Conservation (phyloP, 2,329 filamentous ascomycete species). For the Cercospora zeae-maydis region DNA sequence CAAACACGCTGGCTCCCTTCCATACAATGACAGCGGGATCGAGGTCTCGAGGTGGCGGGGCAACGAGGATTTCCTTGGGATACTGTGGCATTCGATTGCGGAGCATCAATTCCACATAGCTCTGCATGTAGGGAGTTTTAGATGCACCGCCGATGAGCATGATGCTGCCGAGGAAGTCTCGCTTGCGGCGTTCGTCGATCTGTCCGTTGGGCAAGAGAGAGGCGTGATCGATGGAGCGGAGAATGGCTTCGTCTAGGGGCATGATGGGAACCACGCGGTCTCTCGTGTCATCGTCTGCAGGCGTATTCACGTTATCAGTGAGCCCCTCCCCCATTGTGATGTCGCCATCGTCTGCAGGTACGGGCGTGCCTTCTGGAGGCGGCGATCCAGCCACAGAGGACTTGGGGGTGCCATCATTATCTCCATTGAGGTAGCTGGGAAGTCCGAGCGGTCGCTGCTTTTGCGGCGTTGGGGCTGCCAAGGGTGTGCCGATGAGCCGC, state of each 20-base stretch:
- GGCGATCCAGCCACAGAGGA: slow-evolving; percentile 87
- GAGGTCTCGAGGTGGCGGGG: slow-evolving; percentile 78
- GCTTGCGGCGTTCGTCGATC: slow-evolving; percentile 86
- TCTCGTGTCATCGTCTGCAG: slow-evolving; percentile 52
- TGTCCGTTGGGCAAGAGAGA: slow-evolving; percentile 50
- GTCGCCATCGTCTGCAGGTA: slow-evolving; percentile 56
- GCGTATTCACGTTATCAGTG: slow-evolving; percentile 31
- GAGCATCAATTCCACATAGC: slow-evolving; percentile 78
- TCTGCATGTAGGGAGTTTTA: slow-evolving; percentile 74
- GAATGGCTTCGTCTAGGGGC: slow-evolving; percentile 82
- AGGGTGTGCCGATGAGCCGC: slow-evolving; percentile 38
- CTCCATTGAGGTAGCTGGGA: slow-evolving; percentile 63
- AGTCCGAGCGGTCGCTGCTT: slow-evolving; percentile 55
- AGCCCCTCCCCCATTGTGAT: slow-evolving; percentile 48
- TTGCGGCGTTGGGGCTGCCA: slow-evolving; percentile 27
- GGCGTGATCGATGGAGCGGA: slow-evolving; percentile 83
- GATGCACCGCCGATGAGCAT: slow-evolving; percentile 86
- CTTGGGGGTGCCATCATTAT: slow-evolving; percentile 70
- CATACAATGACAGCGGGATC: slow-evolving; percentile 96
- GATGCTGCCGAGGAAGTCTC: slow-evolving; percentile 83
- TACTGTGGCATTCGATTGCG: slow-evolving; percentile 61
- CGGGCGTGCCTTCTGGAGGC: slow-evolving; percentile 70
- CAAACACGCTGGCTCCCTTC: slow-evolving; percentile 98
- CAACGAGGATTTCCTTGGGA: slow-evolving; percentile 64
- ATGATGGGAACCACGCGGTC: slow-evolving; percentile 79